Base-by-base conservation (phyloP, 228 moss, liverwort and hornwort genomes). In the Sphagnum magellanicum region DNA sequence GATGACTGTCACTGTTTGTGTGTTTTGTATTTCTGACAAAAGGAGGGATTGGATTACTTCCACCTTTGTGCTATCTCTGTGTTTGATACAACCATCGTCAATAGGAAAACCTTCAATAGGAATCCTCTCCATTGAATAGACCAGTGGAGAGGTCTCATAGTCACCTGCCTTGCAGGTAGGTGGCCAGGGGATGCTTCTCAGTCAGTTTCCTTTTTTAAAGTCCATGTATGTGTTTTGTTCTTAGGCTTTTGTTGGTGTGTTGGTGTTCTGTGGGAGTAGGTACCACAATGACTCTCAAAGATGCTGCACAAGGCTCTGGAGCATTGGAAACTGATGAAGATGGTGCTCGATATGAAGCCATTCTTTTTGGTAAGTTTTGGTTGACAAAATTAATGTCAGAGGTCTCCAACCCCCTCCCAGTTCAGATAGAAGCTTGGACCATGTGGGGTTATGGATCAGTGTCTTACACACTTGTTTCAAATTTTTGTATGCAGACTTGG, bases 401-500 rank as follows among this genome's bases (percentile, higher is more conserved):
- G 55, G 12, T 8, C 55, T 55, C 12, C 1, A 8, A 4, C 12
- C 1, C 9, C 8, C 55, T 8, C 12, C 12, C 12, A 8, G 9
- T 55, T 55, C 1, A 0, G 55, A 8, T 55, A 8, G 55, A 55
- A 55, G 12, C 8, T 55, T 8, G 9, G 12, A 8, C 55, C 8
- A 12, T 4, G 8, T 55, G 55, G 53, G 8, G 55, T 55, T 55
- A 55, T 55, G 8, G 55, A 55, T 8, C 9, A 55, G 55, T 55
- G 55, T 55, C 12, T 55, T 8, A 55, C 9, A 55, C 12, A 55
- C 55, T 55, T 8, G 12, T 12, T 67, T 67, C 49, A 51, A 52
- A 13, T 49, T n/a, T 15, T 51, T 67, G 8, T 53, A 50, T 16
- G 32, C 53, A 12, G 88, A 88, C 59, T 70, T 88, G 80, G 88